phyloP scores from a whole-genome alignment of 495 filamentous ascomycete species.

The Annulohypoxylon nitens region DNA sequence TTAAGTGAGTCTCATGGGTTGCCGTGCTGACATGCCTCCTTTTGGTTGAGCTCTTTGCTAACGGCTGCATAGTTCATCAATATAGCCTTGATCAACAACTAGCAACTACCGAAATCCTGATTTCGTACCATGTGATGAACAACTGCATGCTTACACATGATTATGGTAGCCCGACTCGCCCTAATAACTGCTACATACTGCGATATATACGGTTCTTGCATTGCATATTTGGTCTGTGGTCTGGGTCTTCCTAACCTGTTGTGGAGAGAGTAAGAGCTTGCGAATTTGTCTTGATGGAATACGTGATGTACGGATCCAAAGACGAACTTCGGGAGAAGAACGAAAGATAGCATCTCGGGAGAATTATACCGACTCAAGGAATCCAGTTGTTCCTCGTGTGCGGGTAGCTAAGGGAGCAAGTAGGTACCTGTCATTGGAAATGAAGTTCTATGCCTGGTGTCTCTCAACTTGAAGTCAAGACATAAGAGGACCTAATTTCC shows the following conservation, averaged over 20 bases:
- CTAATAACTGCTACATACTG: background rate
- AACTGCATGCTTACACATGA: background rate
- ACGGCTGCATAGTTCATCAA: background rate
- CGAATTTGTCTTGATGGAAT: background rate
- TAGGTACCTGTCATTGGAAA: background rate
- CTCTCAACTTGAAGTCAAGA: background rate
- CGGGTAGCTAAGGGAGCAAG: background rate
- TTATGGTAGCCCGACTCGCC: too few species aligned
- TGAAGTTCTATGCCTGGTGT: too few species aligned
- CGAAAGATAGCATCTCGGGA: background rate
- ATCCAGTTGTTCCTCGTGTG: too few species aligned
- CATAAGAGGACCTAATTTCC: constrained; percentile 1
- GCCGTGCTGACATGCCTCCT: background rate
- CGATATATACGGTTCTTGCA: background rate
- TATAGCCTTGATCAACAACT: background rate
- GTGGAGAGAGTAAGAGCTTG: background rate
- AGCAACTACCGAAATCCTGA: background rate
- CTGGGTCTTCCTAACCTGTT: background rate
- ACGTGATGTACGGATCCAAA: background rate
- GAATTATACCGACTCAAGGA: background rate
- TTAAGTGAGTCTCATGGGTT: background rate
- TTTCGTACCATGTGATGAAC: background rate
- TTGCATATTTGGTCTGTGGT: background rate
- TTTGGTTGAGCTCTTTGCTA: background rate
- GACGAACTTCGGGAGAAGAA: too few species aligned